Percentiles rank a stretch among this genome's conserved stretches.
phyloP scores from a whole-genome alignment of 495 filamentous ascomycete species.

The Neurospora tetrasperma region DNA sequence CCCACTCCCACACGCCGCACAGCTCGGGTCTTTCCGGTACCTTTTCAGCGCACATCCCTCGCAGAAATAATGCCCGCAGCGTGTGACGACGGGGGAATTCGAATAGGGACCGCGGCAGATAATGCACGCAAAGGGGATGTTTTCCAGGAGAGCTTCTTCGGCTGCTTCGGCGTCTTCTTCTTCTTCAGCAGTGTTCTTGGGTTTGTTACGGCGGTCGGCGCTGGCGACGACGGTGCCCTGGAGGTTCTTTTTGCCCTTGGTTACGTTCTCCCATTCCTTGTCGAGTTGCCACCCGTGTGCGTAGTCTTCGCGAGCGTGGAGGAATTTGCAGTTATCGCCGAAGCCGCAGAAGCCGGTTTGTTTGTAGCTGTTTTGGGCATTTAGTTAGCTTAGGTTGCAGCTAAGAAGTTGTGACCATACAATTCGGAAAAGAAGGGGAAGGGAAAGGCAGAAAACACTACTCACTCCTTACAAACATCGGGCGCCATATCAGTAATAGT shows the following conservation, averaged over 20 bases:
- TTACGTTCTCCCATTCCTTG: slow-evolving; percentile 79
- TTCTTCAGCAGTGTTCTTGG: slow-evolving; percentile 13
- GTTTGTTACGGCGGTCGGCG: slow-evolving; percentile 32
- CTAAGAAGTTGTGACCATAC: no score
- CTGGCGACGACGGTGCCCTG: slow-evolving; percentile 53
- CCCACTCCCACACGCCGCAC: slow-evolving; percentile 73
- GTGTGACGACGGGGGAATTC: slow-evolving; percentile 65
- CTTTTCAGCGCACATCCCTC: slow-evolving; percentile 74
- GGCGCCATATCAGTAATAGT: slow-evolving; percentile 87
- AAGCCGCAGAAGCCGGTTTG: slow-evolving; percentile 21
- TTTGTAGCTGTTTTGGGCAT: slow-evolving; percentile 4
- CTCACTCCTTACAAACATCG: slow-evolving; percentile 80
- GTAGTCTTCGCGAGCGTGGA: slow-evolving; percentile 80
- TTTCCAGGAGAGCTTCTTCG: slow-evolving; percentile 69
- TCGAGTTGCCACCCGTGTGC: slow-evolving; percentile 94
- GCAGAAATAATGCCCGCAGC: slow-evolving; percentile 94
- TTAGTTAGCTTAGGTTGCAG: background rate
- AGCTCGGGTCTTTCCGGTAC: slow-evolving; percentile 68
- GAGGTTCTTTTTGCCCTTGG: slow-evolving; percentile 61
- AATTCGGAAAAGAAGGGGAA: no score
- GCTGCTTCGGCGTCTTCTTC: slow-evolving; percentile 48
- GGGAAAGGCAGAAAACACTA: background rate
- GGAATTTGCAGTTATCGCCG: slow-evolving; percentile 61
- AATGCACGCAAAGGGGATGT: slow-evolving; percentile 91
- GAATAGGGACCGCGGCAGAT: slow-evolving; percentile 79